Conservation (phyloP, 139 green algal genomes). For the Closterium sp. region DNA sequence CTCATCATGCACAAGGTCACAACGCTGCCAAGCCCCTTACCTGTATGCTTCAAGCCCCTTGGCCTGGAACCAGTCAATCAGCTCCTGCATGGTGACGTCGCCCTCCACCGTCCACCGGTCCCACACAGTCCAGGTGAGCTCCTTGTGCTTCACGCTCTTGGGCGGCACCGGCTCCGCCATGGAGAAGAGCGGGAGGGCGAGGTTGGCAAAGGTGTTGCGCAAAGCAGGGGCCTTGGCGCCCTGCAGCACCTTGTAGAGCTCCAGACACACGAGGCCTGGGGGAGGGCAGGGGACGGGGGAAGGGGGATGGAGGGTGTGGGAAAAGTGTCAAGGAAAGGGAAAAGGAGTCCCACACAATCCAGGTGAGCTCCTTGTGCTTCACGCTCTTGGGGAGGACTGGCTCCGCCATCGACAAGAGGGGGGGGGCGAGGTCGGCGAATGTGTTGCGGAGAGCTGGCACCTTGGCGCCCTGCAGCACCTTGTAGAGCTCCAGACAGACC, state of each 20-base stretch:
- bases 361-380: constrained; percentile 72
- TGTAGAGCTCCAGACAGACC: constrained; percentile 98
- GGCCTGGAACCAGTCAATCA: constrained; percentile 89
- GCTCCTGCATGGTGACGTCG: constrained; percentile 89
- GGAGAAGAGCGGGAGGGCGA: constrained; percentile 96
- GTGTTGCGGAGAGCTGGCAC: constrained; percentile 93
- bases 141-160: constrained; percentile 70
- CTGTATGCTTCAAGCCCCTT: constrained; percentile 80
- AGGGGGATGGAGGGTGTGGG: too few relatives aligned
- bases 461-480: constrained; percentile 68
- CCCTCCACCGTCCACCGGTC: constrained; percentile 95
- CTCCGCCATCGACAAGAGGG: constrained; percentile 96
- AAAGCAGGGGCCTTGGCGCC: constrained; percentile 76
- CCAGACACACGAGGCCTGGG: constrained; percentile 85
- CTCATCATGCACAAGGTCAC: background rate
- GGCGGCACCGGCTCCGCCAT: constrained; percentile 89
- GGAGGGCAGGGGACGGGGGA: too few relatives aligned
- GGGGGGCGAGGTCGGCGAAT: constrained; percentile 97
- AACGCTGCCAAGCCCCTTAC: too few relatives aligned
- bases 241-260: constrained; percentile 93
- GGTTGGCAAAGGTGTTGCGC: constrained; percentile 98
- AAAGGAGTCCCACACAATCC: constrained; percentile 94
- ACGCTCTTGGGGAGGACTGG: constrained; percentile 81
- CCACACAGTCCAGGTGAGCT: constrained; percentile 87
- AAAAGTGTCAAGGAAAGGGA: too few relatives aligned